These are phyloP conservation scores for Scleroderma citrinum DNA, from an alignment of 768 basidiomycete genomes.

Conservation along the genomic window DNA sequence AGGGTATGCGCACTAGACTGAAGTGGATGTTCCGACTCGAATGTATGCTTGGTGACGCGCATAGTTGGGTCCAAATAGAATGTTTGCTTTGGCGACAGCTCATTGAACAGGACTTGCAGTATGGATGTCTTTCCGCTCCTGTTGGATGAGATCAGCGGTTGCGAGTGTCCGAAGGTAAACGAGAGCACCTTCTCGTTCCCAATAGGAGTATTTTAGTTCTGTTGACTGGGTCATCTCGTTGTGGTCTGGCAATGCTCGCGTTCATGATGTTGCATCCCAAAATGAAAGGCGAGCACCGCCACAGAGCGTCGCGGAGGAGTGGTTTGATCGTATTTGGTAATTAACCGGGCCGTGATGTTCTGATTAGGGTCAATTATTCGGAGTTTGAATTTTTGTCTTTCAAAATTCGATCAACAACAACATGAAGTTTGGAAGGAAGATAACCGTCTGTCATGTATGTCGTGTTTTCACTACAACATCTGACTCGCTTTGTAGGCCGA, in stretches of 20 bases:
- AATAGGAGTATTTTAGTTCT: constrained; percentile 69
- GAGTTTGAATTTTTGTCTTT: neutral
- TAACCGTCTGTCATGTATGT: constrained; percentile 41
- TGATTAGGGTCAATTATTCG: neutral
- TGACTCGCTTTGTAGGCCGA: constrained; percentile 46
- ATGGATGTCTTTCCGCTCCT: constrained; percentile 94
- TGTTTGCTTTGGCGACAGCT: constrained; percentile 73
- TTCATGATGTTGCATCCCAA: neutral
- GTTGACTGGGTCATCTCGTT: constrained; percentile 9
- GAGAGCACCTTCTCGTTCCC: constrained; percentile 57
- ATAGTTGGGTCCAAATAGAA: constrained; percentile 89
- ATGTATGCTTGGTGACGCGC: constrained; percentile 62
- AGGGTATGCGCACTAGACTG: too few species aligned
- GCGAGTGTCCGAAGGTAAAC: neutral
- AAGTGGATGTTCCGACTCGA: constrained; percentile 58
- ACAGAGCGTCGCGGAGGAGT: neutral
- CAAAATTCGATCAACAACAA: neutral
- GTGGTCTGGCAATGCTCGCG: constrained; percentile 7
- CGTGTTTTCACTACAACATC: neutral
- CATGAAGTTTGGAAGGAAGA: constrained; percentile 84
- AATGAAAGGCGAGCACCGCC: neutral
- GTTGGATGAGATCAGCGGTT: constrained; percentile 5
- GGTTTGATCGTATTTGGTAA: neutral
- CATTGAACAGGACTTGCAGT: constrained; percentile 86
- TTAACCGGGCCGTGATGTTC: neutral